phyloP scores from a whole-genome alignment of 441 rosid genomes.

The Erysimum cheiri region DNA sequence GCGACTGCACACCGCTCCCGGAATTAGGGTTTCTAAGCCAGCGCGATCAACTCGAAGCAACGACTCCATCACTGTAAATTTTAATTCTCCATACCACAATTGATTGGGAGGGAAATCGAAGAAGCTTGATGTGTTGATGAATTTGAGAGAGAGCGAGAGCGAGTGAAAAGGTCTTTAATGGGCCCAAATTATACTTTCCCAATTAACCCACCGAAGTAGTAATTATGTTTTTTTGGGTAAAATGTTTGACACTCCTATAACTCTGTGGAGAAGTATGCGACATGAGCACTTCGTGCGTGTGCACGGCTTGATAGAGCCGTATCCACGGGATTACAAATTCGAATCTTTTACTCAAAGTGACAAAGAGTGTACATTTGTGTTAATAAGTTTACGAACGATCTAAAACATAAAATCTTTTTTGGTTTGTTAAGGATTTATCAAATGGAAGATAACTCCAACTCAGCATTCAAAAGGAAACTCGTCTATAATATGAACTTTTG shows the following conservation, averaged over 20 bases:
- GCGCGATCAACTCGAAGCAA: slow-evolving; percentile 30
- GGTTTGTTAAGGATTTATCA: background rate
- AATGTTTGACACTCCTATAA: too few relatives aligned
- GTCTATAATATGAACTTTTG: slow-evolving; percentile 10
- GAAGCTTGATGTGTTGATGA: slow-evolving; percentile 13
- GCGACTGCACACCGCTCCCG: slow-evolving; percentile 30
- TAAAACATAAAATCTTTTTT: background rate
- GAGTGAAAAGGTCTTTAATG: background rate
- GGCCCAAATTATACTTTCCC: background rate
- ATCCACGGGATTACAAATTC: too few relatives aligned
- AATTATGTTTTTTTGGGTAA: too few relatives aligned
- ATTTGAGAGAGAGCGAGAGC: background rate
- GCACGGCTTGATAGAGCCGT: too few relatives aligned
- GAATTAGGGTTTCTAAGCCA: slow-evolving; percentile 27
- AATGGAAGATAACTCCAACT: background rate
- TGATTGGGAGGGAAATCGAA: slow-evolving; percentile 18
- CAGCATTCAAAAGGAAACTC: background rate
- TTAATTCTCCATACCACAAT: slow-evolving; percentile 1
- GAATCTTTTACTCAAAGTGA: too few relatives aligned
- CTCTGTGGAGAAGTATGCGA: too few relatives aligned
- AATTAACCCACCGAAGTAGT: background rate
- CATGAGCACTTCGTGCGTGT: too few relatives aligned
- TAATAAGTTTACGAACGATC: background rate
- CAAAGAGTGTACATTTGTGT: too few relatives aligned
- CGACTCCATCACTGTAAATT: slow-evolving; percentile 27